phyloP scores from a whole-genome alignment of 2,329 filamentous ascomycete species.

The Harringtonia aguacate region DNA sequence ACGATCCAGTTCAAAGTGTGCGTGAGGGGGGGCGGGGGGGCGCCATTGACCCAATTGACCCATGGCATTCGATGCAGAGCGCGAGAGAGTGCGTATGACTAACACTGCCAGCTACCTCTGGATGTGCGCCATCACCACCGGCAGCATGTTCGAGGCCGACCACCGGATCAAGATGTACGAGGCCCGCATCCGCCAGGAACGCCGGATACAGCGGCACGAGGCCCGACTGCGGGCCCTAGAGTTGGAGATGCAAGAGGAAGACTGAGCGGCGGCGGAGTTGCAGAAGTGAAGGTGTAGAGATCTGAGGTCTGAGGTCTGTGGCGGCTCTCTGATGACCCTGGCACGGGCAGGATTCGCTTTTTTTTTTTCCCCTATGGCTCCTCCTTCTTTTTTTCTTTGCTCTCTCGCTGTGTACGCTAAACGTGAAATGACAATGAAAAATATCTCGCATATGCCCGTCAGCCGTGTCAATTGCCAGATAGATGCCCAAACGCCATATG shows the following conservation, averaged over 20 bases:
- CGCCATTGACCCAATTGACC: too few relatives aligned
- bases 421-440: background rate
- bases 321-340: background rate
- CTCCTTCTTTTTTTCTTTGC: background rate
- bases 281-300: too few relatives aligned
- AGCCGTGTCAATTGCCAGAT: background rate
- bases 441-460: background rate
- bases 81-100: background rate
- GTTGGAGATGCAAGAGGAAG: slow-evolving; percentile 5
- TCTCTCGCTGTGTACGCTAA: background rate
- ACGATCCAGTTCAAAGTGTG: slow-evolving; percentile 73
- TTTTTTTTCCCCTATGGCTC: background rate
- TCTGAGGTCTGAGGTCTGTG: too few relatives aligned
- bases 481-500: slow-evolving; percentile 5
- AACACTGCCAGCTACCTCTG: slow-evolving; percentile 56
- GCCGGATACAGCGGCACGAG: slow-evolving; percentile 51
- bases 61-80: background rate
- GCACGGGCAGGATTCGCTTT: too few relatives aligned
- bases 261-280: too few relatives aligned
- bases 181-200: slow-evolving; percentile 51
- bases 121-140: slow-evolving; percentile 78
- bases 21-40: slow-evolving; percentile 20
- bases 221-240: slow-evolving; percentile 23
- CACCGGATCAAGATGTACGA: slow-evolving; percentile 57
- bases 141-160: slow-evolving; percentile 68